Evolutionary conservation across 306 rosid genomes (phyloP), one percentile per base, ranked within the genome.

Genomic region (Acacia confusa): DNA sequence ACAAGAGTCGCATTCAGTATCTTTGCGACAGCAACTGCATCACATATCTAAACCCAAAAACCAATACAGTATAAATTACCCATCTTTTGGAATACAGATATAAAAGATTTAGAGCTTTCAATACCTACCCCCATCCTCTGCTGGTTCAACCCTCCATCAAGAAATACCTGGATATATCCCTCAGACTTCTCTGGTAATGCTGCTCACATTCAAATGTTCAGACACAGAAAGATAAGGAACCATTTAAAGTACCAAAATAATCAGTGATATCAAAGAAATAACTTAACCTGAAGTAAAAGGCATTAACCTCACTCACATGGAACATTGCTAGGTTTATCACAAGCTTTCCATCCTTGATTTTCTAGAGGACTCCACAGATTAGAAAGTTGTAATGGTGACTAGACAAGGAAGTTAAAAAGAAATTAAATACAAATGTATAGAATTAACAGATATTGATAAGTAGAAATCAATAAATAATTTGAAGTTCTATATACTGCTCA

Each of bases 41-140:
- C 75, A 70, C 75, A 70, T 70, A 70, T 44, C 75, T 70, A 43
- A 8, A 70, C 57, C 36, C 16, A 43, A 43, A 70, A 36, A 30
- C n/a, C 79, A 47, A 19, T 19, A 40, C 9, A 41, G 45, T 4
- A 47, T 19, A 81, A 77, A 25, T 34, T 12, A 58, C 15, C 41
- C 45, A 45, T 55, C 32, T 47, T 40, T 53, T 10, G 19, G 78
- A 81, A 38, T 28, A 43, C 30, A 44, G 22, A 60, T 61, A 58
- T 60, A 27, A 52, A 71, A 70, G 72, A 24, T 27, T 32, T 3
- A 28, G 48, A 32, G 41, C 12, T 41, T 75, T 6, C 63, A 79
- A 82, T 76, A 86, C 97, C 71, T 83, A 93, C 99, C 97, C 99
- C 99, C 99, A 95, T 95, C 81, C 98, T 92, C 88, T 95, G 99